Conservation (phyloP, 805 yeast genomes). For the Nadsonia fulvescens region DNA sequence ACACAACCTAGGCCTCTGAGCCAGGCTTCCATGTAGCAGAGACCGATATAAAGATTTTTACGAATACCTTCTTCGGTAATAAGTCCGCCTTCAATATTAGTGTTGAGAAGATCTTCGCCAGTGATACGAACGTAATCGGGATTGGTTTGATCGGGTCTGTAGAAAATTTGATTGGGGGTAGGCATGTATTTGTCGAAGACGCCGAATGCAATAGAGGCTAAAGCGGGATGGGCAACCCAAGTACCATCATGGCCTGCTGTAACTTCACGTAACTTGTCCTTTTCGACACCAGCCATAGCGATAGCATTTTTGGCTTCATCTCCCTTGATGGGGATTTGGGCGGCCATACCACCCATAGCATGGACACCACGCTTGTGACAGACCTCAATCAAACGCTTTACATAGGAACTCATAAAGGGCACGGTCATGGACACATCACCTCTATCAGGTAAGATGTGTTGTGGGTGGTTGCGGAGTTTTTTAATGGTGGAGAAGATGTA, state of each 20-base stretch:
- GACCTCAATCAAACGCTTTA: constrained; percentile 41
- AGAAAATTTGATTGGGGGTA: constrained; percentile 48
- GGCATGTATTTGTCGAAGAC: constrained; percentile 56
- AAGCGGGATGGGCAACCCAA: constrained; percentile 62
- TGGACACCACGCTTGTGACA: constrained; percentile 54
- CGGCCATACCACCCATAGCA: constrained; percentile 68
- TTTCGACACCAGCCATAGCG: constrained; percentile 46
- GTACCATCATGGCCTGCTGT: constrained; percentile 53
- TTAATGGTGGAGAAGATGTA: constrained; percentile 53
- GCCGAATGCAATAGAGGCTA: constrained; percentile 41
- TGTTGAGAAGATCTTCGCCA: constrained; percentile 40
- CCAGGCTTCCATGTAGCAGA: constrained; percentile 57
- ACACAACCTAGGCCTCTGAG: constrained; percentile 51
- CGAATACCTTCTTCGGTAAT: constrained; percentile 50
- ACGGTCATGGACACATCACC: constrained; percentile 47
- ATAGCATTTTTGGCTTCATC: constrained; percentile 37
- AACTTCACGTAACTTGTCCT: constrained; percentile 49
- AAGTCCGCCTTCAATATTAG: constrained; percentile 34
- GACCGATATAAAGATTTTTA: constrained; percentile 40
- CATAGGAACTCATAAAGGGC: constrained; percentile 57
- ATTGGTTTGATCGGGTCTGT: constrained; percentile 21
- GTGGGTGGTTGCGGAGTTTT: constrained; percentile 38
- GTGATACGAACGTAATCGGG: constrained; percentile 28
- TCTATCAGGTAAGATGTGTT: constrained; percentile 49
- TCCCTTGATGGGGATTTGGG: constrained; percentile 50